Conservation (phyloP, 441 rosid genomes). For the Mallotus repandus region DNA sequence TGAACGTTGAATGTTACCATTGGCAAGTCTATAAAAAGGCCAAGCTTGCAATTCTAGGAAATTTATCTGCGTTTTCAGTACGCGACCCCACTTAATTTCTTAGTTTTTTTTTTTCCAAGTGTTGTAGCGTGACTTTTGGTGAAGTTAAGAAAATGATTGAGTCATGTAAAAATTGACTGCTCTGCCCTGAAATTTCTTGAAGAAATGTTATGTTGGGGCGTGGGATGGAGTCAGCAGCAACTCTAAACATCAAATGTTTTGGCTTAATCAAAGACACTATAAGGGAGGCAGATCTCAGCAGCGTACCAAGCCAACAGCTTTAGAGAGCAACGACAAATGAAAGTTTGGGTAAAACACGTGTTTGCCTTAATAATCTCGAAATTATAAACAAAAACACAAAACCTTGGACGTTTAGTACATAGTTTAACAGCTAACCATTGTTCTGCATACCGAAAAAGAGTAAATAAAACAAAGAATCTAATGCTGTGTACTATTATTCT, state of each 20-base stretch:
- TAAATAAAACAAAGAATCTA: constrained; percentile 9
- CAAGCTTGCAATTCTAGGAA: background rate
- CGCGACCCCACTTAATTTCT: background rate
- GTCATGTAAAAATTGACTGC: too few species aligned
- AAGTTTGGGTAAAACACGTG: constrained; percentile 11
- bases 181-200: background rate
- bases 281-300: background rate
- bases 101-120: too few species aligned
- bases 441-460: background rate
- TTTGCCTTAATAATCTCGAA: constrained; percentile 9
- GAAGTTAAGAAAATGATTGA: too few species aligned
- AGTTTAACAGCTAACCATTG: background rate
- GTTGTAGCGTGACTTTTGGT: too few species aligned
- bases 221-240: constrained; percentile 10
- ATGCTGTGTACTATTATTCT: background rate
- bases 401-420: constrained; percentile 27
- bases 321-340: background rate
- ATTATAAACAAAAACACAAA: background rate
- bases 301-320: constrained; percentile 1
- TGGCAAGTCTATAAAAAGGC: background rate
- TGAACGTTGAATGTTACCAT: constrained; percentile 3
- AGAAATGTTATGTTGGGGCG: background rate
- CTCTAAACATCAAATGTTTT: background rate
- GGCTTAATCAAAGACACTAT: background rate
- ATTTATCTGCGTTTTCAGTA: background rate